Base-by-base conservation (phyloP, 2,329 filamentous ascomycete genomes). In the Diplodia intermedia region DNA sequence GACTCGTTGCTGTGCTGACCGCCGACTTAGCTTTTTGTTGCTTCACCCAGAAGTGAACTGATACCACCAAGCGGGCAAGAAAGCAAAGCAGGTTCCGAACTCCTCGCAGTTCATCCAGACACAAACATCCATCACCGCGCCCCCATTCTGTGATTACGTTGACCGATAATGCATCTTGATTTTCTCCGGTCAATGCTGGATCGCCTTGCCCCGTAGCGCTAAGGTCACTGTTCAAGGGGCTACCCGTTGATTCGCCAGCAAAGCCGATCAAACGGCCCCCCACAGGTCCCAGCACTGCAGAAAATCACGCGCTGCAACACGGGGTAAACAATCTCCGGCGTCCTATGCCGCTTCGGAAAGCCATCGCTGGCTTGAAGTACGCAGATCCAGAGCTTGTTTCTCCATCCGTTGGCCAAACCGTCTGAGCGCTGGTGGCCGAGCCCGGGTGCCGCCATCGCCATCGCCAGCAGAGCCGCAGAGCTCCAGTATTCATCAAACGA, bases 381-480 rank as follows among this genome's bases (percentile, higher is more conserved):
- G 60, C n/a, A 63, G 60, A 63, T 63, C 60, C 36, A 49, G 60
- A 31, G 60, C 43, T 62, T 52, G 29, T 38, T 63, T 29, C n/a
- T 50, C 18, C 15, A 47, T 36, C 23, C 31, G 54, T 23, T 33
- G 14, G n/a, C 11, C 11, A 38, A 18, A 38, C 33, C 11, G n/a
- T 38, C 54, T 18, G 31, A 47, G 36, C 20, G 33, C 23, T 33
- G 7, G 8, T 33, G 31, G 31, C 31, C 31, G 8, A 33, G 31
- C 31, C 31, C 7, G 31, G 8, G 7, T 33, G 31, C 31, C 31
- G 12, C 20, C 33, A 36, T 33, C n/a, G 33, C 31, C 12, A 38
- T 38, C 4, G 31, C 20, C n/a, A 56, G 29, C 20, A 12, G 11
- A 38, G 57, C n/a, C 57, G 57, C 40, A 26, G 26, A 36, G 47